Base-by-base conservation (phyloP, 2,329 filamentous ascomycete genomes). In the Kalaharituber pfeilii region DNA sequence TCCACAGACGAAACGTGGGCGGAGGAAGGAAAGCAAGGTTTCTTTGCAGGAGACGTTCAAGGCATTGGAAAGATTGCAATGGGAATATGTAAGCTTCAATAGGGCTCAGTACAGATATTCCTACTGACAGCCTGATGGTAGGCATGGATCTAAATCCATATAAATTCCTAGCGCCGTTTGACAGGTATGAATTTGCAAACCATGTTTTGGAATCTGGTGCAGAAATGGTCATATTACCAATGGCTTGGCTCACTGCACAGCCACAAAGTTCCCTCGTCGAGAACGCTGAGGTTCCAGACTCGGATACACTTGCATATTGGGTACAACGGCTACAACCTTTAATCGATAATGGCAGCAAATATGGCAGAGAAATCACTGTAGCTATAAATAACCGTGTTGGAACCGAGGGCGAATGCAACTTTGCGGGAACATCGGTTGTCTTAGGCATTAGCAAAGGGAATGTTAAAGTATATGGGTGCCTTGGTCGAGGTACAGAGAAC, bases 221-320 rank as follows among this genome's bases (percentile, higher is more conserved):
- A 0, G 77, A 79, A 13, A 58, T 88, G 0, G 78, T 85, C 1
- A 76, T 87, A 29, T 61, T 89, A 0, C 78, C 76, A 3, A 88
- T 88, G 84, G 83, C 85, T 0, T 89, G 84, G 84, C 70, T 84
- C 28, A 86, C 82, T 15, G 66, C 69, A 20, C 66, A 73, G 6
- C 1, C 71, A 66, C 53, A 78, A 72, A 57, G 74, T 71, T 62
- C 72, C 67, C 1, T 71, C 62, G 18, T 55, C 56, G 6, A 79
- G 70, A 64, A 77, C 63, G 56, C 71, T 61, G 26, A 69, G 59
- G 59, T 76, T 50, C 82, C 83, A 0, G 84, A 88, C 59, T 74
- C 84, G 68, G 78, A 84, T 24, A 86, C 83, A 0, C 65, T 89
- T 7, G 75, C 77, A 0, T 89, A 89, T 62, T 89, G 84, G 85